phyloP scores from a whole-genome alignment of 306 rosid species.

The Morella rubra region DNA sequence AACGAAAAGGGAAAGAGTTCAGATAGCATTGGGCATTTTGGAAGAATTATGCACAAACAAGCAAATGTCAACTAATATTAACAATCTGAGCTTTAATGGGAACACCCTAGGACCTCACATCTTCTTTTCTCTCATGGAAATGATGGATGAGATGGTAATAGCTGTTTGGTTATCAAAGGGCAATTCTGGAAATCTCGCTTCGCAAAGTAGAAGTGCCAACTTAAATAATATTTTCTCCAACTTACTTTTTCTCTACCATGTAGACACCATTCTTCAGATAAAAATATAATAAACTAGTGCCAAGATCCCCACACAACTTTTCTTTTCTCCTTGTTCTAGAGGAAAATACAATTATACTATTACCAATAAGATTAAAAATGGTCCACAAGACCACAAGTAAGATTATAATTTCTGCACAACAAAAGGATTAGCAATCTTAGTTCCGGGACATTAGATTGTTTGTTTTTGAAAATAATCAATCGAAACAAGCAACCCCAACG shows the following conservation, averaged over 20 bases:
- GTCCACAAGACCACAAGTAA: neutral
- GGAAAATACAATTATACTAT: neutral
- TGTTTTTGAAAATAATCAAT: neutral
- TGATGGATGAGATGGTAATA: neutral
- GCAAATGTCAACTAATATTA: neutral
- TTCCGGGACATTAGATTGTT: neutral
- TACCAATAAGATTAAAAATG: neutral
- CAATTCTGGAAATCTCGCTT: neutral
- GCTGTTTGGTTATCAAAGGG: neutral
- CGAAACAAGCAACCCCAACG: neutral
- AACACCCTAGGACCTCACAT: neutral
- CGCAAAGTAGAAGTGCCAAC: neutral
- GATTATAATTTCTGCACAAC: neutral
- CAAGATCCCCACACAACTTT: neutral
- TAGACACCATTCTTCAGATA: neutral
- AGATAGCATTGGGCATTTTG: neutral
- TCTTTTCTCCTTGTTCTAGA: neutral
- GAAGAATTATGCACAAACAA: slow-evolving; percentile 4
- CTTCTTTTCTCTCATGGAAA: neutral
- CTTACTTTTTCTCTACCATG: neutral
- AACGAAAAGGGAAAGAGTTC: neutral
- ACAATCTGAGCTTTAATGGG: neutral
- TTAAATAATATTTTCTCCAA: neutral
- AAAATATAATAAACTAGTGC: neutral
- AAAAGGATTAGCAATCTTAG: neutral